Base-by-base conservation (phyloP, 148 eudicot genomes). In the Chenopodium formosanum region DNA sequence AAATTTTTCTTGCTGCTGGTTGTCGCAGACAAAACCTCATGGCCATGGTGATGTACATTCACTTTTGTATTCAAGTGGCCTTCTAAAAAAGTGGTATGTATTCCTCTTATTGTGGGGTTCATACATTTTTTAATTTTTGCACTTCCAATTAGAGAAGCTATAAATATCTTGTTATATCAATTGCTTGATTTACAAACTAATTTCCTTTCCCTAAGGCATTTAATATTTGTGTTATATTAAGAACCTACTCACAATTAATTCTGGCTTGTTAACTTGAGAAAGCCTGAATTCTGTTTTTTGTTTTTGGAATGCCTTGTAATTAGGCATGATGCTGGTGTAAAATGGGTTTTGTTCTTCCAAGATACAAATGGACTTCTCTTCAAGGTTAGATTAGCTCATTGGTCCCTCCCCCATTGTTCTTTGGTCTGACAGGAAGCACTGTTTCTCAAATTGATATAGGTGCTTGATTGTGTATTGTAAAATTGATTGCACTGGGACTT, bases 31-130 rank as follows among this genome's bases (percentile, higher is more conserved):
- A 66, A 96, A 96, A 86, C 99, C 99, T 70, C 99, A 96, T 88
- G 99, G 99, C 70, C 99, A 96, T 84, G 99, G 99, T 76, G 99
- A 96, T 87, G 98, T 96, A 72, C 99, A 96, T 89, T 87, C 99
- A 52, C 98, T 96, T 66, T 88, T 96, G 83, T 91, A 92, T 84
- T 89, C 95, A 44, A 92, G 91, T 64, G 94, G 97, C 60, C 90
- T 90, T 83, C 87, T 96, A 79, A 87, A 87, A 47, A 80, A 44
- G 74, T 96, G 99, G 99, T 96, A 89, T 46, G 84, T 52, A 46
- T 76, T 74, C 22, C 25, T 58, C 11, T 31, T 81, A 46, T 47
- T 20, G 8, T 20, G 27, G 68, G 17, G 29, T 13, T 66, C 50
- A 65, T 63, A 48, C 8, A 69, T 34, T 32, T 25, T 25, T 25